A percentile compares a stretch with the other conserved stretches of the same genome.
phyloP scores from a whole-genome alignment of 495 filamentous ascomycete genomes.

The Tuber calosporum region DNA sequence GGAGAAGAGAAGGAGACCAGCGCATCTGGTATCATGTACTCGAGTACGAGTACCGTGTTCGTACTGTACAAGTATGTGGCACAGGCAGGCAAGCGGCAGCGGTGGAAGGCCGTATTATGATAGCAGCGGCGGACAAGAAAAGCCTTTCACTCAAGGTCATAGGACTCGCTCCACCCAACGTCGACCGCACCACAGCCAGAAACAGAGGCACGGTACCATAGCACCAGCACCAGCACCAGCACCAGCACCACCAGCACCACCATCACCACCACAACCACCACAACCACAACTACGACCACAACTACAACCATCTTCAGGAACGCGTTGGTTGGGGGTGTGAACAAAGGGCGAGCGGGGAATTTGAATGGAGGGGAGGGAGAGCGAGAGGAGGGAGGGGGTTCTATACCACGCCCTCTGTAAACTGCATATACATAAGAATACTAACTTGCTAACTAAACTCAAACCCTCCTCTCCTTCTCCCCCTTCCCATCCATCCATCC shows the following conservation, averaged over 20 bases:
- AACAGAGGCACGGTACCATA: not conserved
- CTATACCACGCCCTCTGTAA: not conserved
- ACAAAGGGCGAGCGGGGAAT: not conserved
- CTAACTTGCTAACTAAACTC: not conserved
- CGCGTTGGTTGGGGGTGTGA: not conserved
- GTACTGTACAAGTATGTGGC: too few relatives aligned
- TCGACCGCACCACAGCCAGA: not conserved
- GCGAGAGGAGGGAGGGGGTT: not conserved
- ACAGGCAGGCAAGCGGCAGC: not conserved
- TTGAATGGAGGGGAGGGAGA: not conserved
- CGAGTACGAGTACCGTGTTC: too few relatives aligned
- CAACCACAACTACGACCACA: not conserved
- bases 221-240: not conserved
- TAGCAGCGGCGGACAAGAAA: not conserved
- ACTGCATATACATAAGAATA: constrained; percentile 1
- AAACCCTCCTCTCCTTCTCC: not conserved
- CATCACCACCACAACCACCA: not conserved
- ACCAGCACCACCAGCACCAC: not conserved
- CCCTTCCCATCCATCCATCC: not conserved
- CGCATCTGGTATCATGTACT: not conserved
- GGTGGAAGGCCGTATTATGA: not conserved
- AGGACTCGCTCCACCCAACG: not conserved
- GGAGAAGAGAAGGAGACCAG: not conserved
- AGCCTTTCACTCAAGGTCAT: not conserved
- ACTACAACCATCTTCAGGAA: not conserved